Evolutionary conservation across 192 early-diverging fungal genomes (phyloP).

Genomic region (Allomyces javanicus): DNA sequence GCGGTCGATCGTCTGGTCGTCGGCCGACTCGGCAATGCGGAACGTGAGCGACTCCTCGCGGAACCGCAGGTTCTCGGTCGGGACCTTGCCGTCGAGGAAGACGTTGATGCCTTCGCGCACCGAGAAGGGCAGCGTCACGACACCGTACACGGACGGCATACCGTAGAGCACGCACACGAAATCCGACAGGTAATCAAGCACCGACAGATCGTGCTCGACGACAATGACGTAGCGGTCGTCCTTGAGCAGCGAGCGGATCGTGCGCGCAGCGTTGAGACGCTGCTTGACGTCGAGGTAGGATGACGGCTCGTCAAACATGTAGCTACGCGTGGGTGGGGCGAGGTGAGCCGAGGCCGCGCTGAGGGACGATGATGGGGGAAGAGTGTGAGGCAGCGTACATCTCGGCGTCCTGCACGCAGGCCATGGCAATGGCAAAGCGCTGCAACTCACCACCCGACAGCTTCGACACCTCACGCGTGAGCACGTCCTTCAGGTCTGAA

Average conservation of each 20-base stretch:
- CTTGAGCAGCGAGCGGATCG: slow-evolving; percentile 64
- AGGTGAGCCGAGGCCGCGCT: not conserved
- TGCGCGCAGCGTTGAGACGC: slow-evolving; percentile 84
- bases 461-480: slow-evolving; percentile 62
- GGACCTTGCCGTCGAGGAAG: slow-evolving; percentile 90
- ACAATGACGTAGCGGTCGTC: slow-evolving; percentile 72
- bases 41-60: slow-evolving; percentile 87
- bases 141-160: slow-evolving; percentile 85
- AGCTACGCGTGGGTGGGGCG: slow-evolving; percentile 21
- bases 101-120: slow-evolving; percentile 98
- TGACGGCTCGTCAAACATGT: slow-evolving; percentile 99
- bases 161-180: slow-evolving; percentile 98
- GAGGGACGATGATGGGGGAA: not conserved
- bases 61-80: slow-evolving; percentile 97
- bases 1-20: slow-evolving; percentile 47
- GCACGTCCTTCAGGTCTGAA: slow-evolving; percentile 58
- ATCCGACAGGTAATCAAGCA: slow-evolving; percentile 94
- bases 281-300: slow-evolving; percentile 97
- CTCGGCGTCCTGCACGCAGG: slow-evolving; percentile 62
- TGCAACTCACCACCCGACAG: slow-evolving; percentile 94
- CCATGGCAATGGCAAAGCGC: slow-evolving; percentile 85
- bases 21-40: slow-evolving; percentile 74
- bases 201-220: slow-evolving; percentile 96
- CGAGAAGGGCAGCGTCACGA: slow-evolving; percentile 89
- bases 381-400: slow-evolving; percentile 29